phyloP scores from a whole-genome alignment of 208 protist species.

The Trypanosoma melophagium region DNA sequence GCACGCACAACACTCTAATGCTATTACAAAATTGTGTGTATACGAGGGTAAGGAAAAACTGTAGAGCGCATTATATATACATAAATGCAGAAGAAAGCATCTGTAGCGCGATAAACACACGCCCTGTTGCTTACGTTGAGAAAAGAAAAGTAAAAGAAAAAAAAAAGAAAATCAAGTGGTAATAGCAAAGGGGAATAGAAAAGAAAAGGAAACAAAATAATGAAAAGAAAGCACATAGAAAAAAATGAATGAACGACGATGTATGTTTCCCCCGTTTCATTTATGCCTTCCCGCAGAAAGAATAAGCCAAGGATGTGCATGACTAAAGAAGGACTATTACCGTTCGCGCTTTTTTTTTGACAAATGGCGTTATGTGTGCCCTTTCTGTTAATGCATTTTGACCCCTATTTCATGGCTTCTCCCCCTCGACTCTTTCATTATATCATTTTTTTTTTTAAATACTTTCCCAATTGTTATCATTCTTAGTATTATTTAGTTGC shows the following conservation, averaged over 20 bases:
- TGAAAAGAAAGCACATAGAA: neutral
- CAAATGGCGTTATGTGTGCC: neutral
- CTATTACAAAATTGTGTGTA: conserved; percentile 80
- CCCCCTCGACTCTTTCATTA: too few relatives aligned
- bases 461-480: neutral
- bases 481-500: neutral
- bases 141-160: conserved; percentile 7
- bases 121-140: neutral
- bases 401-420: too few relatives aligned
- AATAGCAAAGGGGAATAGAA: neutral
- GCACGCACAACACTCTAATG: conserved; percentile 75
- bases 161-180: conserved; percentile 3
- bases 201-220: conserved; percentile 7
- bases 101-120: neutral
- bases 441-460: neutral
- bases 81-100: neutral
- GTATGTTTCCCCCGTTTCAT: neutral
- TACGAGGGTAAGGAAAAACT: conserved; percentile 80
- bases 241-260: neutral
- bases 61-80: neutral
- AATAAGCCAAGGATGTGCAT: too few relatives aligned
- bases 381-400: neutral
- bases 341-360: neutral
- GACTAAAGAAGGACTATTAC: too few relatives aligned
- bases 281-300: too few relatives aligned